Percentiles rank a stretch among this genome's conserved stretches.
phyloP scores from a whole-genome alignment of 2,329 filamentous ascomycete species.

The Sphaerulina musiva region DNA sequence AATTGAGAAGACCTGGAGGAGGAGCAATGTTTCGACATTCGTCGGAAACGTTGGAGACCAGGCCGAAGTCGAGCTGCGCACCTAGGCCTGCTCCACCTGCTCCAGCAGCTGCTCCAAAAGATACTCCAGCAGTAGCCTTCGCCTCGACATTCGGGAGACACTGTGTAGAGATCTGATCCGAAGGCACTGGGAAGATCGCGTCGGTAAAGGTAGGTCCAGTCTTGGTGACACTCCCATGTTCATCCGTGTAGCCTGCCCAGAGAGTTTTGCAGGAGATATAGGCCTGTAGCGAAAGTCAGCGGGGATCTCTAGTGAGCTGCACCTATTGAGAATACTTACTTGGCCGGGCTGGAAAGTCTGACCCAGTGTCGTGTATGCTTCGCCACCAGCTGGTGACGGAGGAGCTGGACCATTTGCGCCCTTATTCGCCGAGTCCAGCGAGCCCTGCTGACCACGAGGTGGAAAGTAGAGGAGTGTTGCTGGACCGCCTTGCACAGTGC shows the following conservation, averaged over 20 bases:
- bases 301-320: too few species aligned
- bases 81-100: too few species aligned
- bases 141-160: conserved; percentile 11
- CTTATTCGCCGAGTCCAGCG: too few species aligned
- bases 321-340: not conserved
- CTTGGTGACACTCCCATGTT: conserved; percentile 5
- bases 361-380: conserved; percentile 17
- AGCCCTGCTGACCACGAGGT: conserved; percentile 2
- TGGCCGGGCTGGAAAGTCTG: conserved; percentile 19
- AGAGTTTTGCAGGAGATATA: conserved; percentile 19
- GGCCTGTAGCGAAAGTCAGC: too few species aligned
- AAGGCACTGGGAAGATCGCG: conserved; percentile 21
- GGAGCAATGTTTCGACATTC: conserved; percentile 8
- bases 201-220: conserved; percentile 24
- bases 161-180: conserved; percentile 21
- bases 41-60: not conserved
- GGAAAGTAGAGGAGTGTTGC: conserved; percentile 26
- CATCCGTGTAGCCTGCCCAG: conserved; percentile 11
- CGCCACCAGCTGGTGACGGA: conserved; percentile 1
- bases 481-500: conserved; percentile 24
- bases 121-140: not conserved
- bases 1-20: conserved; percentile 3
- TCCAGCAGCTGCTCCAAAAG: too few species aligned
- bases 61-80: not conserved
- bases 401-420: conserved; percentile 1